Conservation (phyloP, 805 yeast species). For the Zygoascus flipseniorum region DNA sequence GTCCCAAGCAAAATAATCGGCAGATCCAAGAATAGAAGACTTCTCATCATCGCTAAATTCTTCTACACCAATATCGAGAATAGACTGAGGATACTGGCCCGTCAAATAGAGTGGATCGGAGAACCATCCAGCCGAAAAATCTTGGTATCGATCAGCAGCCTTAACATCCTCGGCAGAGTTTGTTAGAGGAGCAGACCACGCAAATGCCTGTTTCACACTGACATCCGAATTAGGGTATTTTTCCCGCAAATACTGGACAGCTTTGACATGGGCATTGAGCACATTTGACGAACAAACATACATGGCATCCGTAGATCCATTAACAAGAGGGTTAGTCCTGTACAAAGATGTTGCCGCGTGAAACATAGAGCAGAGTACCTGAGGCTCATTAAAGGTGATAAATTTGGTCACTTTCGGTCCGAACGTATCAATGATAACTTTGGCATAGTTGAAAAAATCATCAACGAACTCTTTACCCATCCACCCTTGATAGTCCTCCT, state of each 20-base stretch:
- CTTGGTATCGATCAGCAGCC: conserved; percentile 25
- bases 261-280: conserved; percentile 22
- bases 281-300: conserved; percentile 15
- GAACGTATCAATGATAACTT: conserved; percentile 25
- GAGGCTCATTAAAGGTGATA: conserved; percentile 30
- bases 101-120: conserved; percentile 23
- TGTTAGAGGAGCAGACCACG: conserved; percentile 22
- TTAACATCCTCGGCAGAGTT: conserved; percentile 17
- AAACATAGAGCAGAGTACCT: conserved; percentile 11
- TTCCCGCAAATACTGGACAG: conserved; percentile 19
- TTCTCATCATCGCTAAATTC: background rate
- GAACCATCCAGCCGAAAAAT: conserved; percentile 21
- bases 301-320: no score
- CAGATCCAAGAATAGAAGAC: background rate
- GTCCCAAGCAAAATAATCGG: conserved; percentile 25
- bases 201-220: conserved; percentile 22
- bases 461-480: conserved; percentile 23
- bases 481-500: conserved; percentile 21
- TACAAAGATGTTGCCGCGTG: no score
- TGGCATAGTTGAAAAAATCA: conserved; percentile 28
- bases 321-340: no score
- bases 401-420: conserved; percentile 28
- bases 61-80: conserved; percentile 2
- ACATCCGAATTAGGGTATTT: conserved; percentile 23
- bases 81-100: conserved; percentile 26